Percentiles rank a stretch among this genome's conserved stretches.
These are phyloP conservation scores for Neobulgaria alba DNA, from an alignment of 2,329 filamentous ascomycete genomes.

Conservation along the genomic window DNA sequence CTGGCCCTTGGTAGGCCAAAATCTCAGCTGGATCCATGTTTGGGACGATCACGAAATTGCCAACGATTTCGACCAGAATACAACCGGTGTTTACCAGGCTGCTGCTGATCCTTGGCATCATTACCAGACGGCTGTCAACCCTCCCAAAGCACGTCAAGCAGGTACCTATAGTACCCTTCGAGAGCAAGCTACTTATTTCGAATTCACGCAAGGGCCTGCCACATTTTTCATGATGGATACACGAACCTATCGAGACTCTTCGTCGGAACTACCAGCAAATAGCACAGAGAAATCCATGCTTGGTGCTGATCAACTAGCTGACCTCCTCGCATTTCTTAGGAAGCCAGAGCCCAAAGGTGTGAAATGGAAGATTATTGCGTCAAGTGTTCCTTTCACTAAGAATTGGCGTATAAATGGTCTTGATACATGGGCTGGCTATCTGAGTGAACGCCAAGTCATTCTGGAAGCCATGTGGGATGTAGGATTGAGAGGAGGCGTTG, in stretches of 20 bases:
- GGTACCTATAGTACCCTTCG: slow-evolving; percentile 32
- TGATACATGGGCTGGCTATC: slow-evolving; percentile 93
- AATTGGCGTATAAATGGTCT: slow-evolving; percentile 86
- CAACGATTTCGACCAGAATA: slow-evolving; percentile 85
- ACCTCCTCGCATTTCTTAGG: slow-evolving; percentile 69
- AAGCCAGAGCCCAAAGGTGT: slow-evolving; percentile 67
- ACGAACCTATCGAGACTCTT: slow-evolving; percentile 69
- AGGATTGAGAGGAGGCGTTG: slow-evolving; percentile 58
- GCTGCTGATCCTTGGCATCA: slow-evolving; percentile 57
- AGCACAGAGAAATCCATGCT: slow-evolving; percentile 76
- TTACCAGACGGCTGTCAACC: slow-evolving; percentile 81
- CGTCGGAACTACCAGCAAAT: slow-evolving; percentile 49
- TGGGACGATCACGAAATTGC: slow-evolving; percentile 94
- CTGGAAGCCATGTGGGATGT: slow-evolving; percentile 91
- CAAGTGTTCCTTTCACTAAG: slow-evolving; percentile 90
- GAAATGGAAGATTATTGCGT: slow-evolving; percentile 88
- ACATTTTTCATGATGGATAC: slow-evolving; percentile 95
- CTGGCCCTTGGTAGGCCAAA: slow-evolving; percentile 66
- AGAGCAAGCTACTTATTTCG: slow-evolving; percentile 69
- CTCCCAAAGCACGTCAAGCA: slow-evolving; percentile 53
- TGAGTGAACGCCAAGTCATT: slow-evolving; percentile 67
- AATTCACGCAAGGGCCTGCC: slow-evolving; percentile 82
- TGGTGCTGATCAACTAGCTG: slow-evolving; percentile 66
- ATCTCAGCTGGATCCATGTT: slow-evolving; percentile 95
- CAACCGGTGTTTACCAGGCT: slow-evolving; percentile 60